Conservation (phyloP, 495 filamentous ascomycete genomes). For the Tuber aestivum region DNA sequence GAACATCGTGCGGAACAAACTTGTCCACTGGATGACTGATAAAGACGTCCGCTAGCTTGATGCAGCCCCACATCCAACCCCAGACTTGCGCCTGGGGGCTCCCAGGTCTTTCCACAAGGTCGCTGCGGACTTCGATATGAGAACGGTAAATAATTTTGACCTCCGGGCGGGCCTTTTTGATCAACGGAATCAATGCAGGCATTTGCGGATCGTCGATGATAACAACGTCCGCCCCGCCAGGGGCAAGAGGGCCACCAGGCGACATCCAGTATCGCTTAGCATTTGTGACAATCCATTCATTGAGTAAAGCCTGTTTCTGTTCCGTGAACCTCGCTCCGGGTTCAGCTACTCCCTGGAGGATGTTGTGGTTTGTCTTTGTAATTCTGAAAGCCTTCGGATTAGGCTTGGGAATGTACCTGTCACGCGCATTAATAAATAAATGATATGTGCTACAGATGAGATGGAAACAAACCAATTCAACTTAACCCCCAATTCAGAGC, state of each 20-base stretch:
- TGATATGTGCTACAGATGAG: background rate
- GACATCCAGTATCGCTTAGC: slow-evolving; percentile 70
- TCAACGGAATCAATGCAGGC: slow-evolving; percentile 72
- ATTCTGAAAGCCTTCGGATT: slow-evolving; percentile 77
- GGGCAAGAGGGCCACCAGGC: slow-evolving; percentile 61
- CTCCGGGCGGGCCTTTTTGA: slow-evolving; percentile 64
- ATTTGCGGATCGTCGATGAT: slow-evolving; percentile 84
- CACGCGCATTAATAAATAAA: slow-evolving; percentile 10
- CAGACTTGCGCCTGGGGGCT: slow-evolving; percentile 69
- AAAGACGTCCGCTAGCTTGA: slow-evolving; percentile 68
- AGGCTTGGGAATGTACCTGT: slow-evolving; percentile 72
- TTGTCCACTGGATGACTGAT: slow-evolving; percentile 74
- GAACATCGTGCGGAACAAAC: slow-evolving; percentile 69
- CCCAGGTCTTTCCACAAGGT: slow-evolving; percentile 58
- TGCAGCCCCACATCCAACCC: slow-evolving; percentile 68
- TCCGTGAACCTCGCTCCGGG: slow-evolving; percentile 61
- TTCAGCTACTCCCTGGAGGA: slow-evolving; percentile 73
- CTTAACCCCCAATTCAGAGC: slow-evolving; percentile 61
- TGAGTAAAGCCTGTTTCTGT: slow-evolving; percentile 50
- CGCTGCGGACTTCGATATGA: slow-evolving; percentile 78
- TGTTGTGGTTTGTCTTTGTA: slow-evolving; percentile 90
- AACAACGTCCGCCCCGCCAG: slow-evolving; percentile 75
- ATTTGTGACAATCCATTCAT: slow-evolving; percentile 72
- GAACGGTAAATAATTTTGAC: slow-evolving; percentile 74
- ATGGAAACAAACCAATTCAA: slow-evolving; percentile 64